phyloP scores from a whole-genome alignment of 306 rosid species.

The Trifolium subterraneum region DNA sequence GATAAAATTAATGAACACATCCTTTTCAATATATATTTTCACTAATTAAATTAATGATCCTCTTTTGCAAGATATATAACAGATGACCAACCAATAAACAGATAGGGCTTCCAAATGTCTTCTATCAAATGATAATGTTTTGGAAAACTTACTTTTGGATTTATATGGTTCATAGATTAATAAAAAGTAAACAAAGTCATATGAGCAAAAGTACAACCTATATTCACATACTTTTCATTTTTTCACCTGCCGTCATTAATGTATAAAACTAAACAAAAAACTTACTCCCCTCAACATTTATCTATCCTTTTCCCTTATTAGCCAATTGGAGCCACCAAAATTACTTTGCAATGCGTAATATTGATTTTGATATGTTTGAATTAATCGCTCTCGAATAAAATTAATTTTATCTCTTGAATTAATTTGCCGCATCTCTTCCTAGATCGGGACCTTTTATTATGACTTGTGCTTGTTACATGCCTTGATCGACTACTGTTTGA shows the following conservation, averaged over 20 bases:
- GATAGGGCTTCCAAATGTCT: conserved; percentile 31
- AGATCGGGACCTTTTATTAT: too few species aligned
- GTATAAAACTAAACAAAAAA: background rate
- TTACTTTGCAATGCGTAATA: too few species aligned
- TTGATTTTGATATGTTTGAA: too few species aligned
- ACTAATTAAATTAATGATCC: background rate
- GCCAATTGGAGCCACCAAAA: too few species aligned
- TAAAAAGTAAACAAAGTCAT: conserved; percentile 4
- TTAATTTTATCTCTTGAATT: too few species aligned
- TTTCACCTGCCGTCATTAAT: conserved; percentile 43
- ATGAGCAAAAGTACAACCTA: conserved; percentile 24
- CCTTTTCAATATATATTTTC: conserved; percentile 2
- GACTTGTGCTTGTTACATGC: too few species aligned
- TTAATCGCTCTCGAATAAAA: too few species aligned
- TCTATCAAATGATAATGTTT: conserved; percentile 19
- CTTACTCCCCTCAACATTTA: background rate
- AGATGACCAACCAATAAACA: conserved; percentile 29
- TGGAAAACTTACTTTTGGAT: conserved; percentile 10
- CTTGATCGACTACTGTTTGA: too few species aligned
- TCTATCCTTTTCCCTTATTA: too few species aligned
- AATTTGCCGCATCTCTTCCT: too few species aligned
- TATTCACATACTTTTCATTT: conserved; percentile 6
- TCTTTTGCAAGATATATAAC: conserved; percentile 5
- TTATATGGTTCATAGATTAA: conserved; percentile 15
- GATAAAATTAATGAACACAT: background rate